Percentiles rank a stretch among this genome's conserved stretches.
phyloP scores from a whole-genome alignment of 2,329 filamentous ascomycete genomes.

The Trichoderma endophyticum region DNA sequence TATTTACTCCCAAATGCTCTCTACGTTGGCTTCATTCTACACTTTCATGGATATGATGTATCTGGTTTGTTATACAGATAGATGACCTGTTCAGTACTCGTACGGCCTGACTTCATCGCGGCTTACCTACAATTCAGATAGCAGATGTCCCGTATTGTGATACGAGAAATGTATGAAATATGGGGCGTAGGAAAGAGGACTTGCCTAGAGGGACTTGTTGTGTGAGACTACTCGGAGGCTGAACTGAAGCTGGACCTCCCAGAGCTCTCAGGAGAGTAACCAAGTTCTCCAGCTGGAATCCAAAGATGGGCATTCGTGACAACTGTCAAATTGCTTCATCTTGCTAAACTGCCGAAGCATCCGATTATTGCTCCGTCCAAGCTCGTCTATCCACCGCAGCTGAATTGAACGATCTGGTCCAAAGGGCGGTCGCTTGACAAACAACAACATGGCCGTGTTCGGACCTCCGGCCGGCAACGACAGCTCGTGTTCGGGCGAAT shows the following conservation, averaged over 20 bases:
- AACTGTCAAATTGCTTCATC: background rate
- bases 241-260: background rate
- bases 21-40: background rate
- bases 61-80: background rate
- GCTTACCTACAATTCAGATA: background rate
- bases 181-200: rapidly evolving
- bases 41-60: background rate
- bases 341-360: background rate
- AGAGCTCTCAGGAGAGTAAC: background rate
- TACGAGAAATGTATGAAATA: background rate
- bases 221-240: background rate
- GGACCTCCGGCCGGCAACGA: background rate
- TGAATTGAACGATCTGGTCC: background rate
- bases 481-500: background rate
- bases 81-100: background rate
- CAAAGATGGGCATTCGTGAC: background rate
- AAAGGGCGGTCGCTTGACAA: background rate
- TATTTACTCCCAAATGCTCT: background rate
- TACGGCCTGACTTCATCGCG: background rate
- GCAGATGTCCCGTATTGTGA: background rate
- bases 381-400: background rate
- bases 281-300: background rate
- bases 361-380: background rate
- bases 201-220: background rate
- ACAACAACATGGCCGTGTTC: background rate